These are phyloP conservation scores for Datisca glomerata DNA, from an alignment of 306 rosid species.

Conservation along the genomic window DNA sequence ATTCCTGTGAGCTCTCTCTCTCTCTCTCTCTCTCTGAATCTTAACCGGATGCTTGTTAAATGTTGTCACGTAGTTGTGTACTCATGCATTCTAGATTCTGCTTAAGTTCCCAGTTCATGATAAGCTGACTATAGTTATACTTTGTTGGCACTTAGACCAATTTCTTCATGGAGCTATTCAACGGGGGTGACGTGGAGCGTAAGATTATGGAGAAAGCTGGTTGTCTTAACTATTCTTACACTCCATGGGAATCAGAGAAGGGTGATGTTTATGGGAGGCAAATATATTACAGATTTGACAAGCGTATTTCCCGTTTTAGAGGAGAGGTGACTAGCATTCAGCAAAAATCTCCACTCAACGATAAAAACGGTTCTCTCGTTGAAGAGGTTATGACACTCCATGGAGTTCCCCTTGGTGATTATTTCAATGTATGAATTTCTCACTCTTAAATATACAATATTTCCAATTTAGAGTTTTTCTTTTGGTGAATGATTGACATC, in stretches of 20 bases:
- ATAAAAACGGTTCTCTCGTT: conserved; percentile 62
- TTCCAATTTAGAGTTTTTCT: too few species aligned
- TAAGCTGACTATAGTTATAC: conserved; percentile 12
- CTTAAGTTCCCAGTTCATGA: too few species aligned
- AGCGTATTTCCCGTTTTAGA: conserved; percentile 49
- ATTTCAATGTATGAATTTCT: conserved; percentile 43
- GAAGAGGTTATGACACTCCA: conserved; percentile 89
- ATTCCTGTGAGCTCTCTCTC: conserved; percentile 48
- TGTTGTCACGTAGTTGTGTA: not conserved
- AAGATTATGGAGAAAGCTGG: conserved; percentile 79
- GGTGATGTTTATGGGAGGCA: conserved; percentile 55
- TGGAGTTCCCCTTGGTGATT: conserved; percentile 78
- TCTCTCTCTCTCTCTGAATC: conserved; percentile 12
- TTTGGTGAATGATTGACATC: too few species aligned
- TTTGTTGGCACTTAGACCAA: conserved; percentile 38
- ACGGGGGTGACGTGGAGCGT: conserved; percentile 71
- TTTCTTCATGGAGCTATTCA: conserved; percentile 61
- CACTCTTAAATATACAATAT: too few species aligned
- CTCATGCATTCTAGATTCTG: too few species aligned
- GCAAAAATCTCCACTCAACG: conserved; percentile 37
- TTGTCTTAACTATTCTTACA: conserved; percentile 53
- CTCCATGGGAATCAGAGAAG: conserved; percentile 90
- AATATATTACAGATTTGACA: conserved; percentile 58
- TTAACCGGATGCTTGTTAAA: not conserved
- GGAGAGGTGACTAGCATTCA: conserved; percentile 85